phyloP scores from a whole-genome alignment of 352 stramenopile species.

The Phytopythium chamaehyphon region DNA sequence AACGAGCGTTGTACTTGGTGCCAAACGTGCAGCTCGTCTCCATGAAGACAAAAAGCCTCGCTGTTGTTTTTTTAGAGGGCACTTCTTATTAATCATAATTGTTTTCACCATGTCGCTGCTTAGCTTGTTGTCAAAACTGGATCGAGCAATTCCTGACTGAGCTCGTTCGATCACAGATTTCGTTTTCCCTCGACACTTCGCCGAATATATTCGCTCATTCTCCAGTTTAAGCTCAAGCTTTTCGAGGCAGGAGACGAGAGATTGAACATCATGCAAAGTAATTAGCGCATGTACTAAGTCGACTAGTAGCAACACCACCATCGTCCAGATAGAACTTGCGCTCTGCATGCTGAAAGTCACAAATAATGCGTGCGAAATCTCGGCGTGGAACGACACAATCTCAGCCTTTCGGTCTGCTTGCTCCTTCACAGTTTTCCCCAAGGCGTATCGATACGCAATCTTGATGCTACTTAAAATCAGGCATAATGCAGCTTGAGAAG shows the following conservation, averaged over 20 bases:
- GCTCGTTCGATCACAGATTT: too few relatives aligned
- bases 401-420: conserved; percentile 23
- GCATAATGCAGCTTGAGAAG: conserved; percentile 11
- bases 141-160: too few relatives aligned
- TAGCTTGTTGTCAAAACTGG: too few relatives aligned
- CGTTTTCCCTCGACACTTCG: too few relatives aligned
- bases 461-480: conserved; percentile 28
- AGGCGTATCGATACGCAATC: conserved; percentile 24
- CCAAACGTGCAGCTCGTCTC: too few relatives aligned
- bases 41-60: too few relatives aligned
- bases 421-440: conserved; percentile 11
- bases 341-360: conserved; percentile 38
- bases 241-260: conserved; percentile 3
- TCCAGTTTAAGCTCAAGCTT: background rate
- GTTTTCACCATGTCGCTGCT: too few relatives aligned
- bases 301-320: conserved; percentile 12
- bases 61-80: too few relatives aligned
- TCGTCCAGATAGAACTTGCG: conserved; percentile 23
- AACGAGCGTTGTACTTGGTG: too few relatives aligned
- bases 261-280: conserved; percentile 14
- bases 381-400: conserved; percentile 35
- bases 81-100: too few relatives aligned
- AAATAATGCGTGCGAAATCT: conserved; percentile 44
- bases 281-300: conserved; percentile 13
- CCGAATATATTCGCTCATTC: too few relatives aligned